Base-by-base conservation (phyloP, 176 grass and related monocot genomes). In the Cenchrus americanus region DNA sequence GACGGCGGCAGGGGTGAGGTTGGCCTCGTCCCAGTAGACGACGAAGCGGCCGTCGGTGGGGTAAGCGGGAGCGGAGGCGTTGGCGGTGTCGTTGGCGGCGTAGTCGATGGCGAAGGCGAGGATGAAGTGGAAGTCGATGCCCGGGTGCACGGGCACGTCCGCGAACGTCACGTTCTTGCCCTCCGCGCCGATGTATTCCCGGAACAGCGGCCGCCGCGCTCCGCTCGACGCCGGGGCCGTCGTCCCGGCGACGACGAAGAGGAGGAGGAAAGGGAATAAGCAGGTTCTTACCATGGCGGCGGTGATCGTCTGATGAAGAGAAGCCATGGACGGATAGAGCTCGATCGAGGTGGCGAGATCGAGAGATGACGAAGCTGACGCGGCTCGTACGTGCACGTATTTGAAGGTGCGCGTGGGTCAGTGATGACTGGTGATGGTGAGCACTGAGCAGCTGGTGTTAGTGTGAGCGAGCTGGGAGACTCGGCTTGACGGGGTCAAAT, bases 21-120 rank as follows among this genome's bases (percentile, higher is more conserved):
- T 27, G 1, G 5, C 9, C 2, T 49, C 15, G 73, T 89, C 77
- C 90, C 90, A 92, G 71, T 71, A 86, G 1, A 89, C 18, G 48
- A 7, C 11, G 74, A 89, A 92, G 11, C 50, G 55, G 23, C 87
- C 90, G 49, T 92, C 80, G 12, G 82, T 58, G 8, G 90, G 80
- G 6, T 10, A 0, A 0, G 63, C 14, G 0, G 65, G 14, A 1
- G 34, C 4, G 15, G 48, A 9, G 73, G 21, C 21, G 63, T 54
- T 17, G 86, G 24, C 8, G 22, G 72, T 0, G 63, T 66, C 14
- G 63, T 54, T 8, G 63, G 15, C 26, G n/a, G 62, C 64, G 84
- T 91, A 91, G 85, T 91, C 89, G 52, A 87, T 87, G 74, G 83
- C 76, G 78, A 92, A 92, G 81, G 90, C 15, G 71, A 92, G 90